Base-by-base conservation (phyloP, 2,329 filamentous ascomycete genomes). In the Arthrinium puccinioides region DNA sequence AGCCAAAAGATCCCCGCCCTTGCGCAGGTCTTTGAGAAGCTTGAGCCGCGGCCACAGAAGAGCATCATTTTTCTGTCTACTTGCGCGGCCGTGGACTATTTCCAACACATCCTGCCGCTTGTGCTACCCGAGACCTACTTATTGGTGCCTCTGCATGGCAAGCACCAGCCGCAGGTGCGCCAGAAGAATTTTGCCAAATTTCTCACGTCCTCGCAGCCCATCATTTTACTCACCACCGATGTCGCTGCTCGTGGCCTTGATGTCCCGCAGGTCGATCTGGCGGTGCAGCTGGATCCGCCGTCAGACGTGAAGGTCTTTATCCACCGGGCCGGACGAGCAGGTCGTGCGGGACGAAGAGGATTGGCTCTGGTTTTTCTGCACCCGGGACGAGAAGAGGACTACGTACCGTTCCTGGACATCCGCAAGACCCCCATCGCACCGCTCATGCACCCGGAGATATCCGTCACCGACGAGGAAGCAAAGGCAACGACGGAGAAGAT, bases 271-370 rank as follows among this genome's bases (percentile, higher is more conserved):
- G 88, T 96, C 26, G 90, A 96, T 55, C 72, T 96, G 2, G 89
- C 96, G 5, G 75, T 95, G 1, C 90, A 96, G 56, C 70, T 96
- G 29, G 89, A 96, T 55, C 84, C 51, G 62, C 87, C 54, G 2
- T 87, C 83, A 27, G 89, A 96, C 51, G 87, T 89, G 0, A 97
- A 97, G 58, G 88, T 85, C 9, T 97, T 97, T 53, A 87, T 98
- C 42, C 92, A 98, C 60, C 82, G 92, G 5, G 84, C 92, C 20
- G 92, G 92, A 2, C 76, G 92, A 45, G 87, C 92, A 1, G 92
- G 92, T 0, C 76, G 92, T 16, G 95, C 95, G 55, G 89, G 89
- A 0, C 74, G 90, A 44, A 81, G 82, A 43, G 92, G 92, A 0
- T 64, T 96, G 15, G 87, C 88, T 11, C 76, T 97, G 2, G 81